Base-by-base conservation (phyloP, 768 basidiomycete genomes). In the Filobasidium wieringae region DNA sequence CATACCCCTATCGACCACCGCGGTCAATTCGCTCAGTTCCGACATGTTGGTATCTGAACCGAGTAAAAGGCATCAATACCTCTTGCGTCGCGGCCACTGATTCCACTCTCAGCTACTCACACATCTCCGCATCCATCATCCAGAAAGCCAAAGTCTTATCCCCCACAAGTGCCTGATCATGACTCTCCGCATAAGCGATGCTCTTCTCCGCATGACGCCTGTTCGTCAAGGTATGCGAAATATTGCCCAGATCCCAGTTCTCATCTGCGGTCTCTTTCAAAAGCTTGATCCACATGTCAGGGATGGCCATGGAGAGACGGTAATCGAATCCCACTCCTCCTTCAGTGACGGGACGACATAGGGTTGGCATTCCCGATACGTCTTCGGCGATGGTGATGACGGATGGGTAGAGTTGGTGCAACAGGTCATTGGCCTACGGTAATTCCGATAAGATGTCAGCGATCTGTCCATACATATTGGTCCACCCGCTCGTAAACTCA, bases 91-190 rank as follows among this genome's bases (percentile, higher is more conserved):
- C 4, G 31, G 5, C 6, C 32, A 9, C 27, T 11, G 12, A 9
- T 6, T 24, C 12, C 14, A 24, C 2, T 9, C 50, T 4, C 22
- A 55, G 7, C 19, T 32, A 78, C 82, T 66, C 79, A 91, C 92
- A 96, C 95, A 99, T 99, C 75, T 97, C 95, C 76, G 93, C 93
- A 75, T 99, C 95, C 95, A 99, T 99, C 58, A 97, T 75, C 95
- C 95, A 99, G 76, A 99, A 99, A 3, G 95, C 95, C 43, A 99
- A 68, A 2, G 93, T 97, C 78, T 99, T 99, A 77, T 99, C 95
- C 12, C 95, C 95, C 0, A 99, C 95, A 29, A 99, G 80, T 14
- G 95, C 93, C 72, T 99, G 95, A 74, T 97, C 93, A 64, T 97
- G 95, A 65, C 87, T 90, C 76, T 99, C 95, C 52, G 89, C 91